Evolutionary conservation across 257 asterid species (phyloP).

Genomic region (Prunella vulgaris): DNA sequence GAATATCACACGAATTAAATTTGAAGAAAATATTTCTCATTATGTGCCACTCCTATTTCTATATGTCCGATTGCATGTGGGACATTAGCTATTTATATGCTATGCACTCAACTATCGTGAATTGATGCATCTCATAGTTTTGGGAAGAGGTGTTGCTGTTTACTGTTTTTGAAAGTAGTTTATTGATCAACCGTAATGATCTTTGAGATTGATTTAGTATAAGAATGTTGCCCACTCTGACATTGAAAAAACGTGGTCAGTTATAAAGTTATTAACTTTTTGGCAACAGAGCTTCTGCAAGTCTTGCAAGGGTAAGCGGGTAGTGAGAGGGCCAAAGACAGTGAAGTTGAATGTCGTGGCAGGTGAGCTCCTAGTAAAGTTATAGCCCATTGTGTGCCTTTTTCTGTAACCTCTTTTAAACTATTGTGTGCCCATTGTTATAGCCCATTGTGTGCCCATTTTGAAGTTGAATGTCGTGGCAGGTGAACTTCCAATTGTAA

Average conservation of each 20-base stretch:
- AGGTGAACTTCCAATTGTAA: conserved; percentile 38
- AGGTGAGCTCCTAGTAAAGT: conserved; percentile 39
- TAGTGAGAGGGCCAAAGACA: conserved; percentile 64
- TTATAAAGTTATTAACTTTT: conserved; percentile 3
- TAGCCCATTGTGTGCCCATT: too few relatives aligned
- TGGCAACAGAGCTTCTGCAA: conserved; percentile 72
- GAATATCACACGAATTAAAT: neutral
- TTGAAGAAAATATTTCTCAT: neutral
- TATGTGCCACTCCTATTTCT: neutral
- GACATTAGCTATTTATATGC: neutral
- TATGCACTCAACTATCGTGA: neutral
- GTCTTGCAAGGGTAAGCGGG: conserved; percentile 81
- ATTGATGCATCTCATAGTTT: neutral
- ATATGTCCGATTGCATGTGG: neutral
- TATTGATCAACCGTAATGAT: neutral
- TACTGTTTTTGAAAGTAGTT: neutral
- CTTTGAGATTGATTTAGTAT: neutral
- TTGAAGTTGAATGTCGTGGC: conserved; percentile 68
- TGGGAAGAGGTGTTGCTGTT: conserved; percentile 10
- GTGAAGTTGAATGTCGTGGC: conserved; percentile 70
- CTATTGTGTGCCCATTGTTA: neutral
- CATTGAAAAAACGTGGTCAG: neutral
- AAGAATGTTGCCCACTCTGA: neutral
- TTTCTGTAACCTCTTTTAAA: neutral
- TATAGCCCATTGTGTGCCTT: neutral